Conservation (phyloP, 441 rosid species). For the Mallotus japonicus region DNA sequence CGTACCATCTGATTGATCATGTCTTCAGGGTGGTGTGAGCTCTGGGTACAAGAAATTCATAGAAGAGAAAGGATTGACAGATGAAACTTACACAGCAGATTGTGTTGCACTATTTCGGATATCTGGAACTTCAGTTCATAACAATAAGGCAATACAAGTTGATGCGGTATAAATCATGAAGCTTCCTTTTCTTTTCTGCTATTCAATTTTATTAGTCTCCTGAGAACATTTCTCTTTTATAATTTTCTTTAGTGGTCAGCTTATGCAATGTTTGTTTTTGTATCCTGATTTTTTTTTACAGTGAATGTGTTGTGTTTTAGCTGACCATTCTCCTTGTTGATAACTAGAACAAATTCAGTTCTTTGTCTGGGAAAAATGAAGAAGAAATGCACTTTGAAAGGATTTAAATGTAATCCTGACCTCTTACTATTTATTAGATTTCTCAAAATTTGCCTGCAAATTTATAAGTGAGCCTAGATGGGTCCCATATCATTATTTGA, state of each 20-base stretch:
- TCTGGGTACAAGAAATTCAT: slow-evolving; percentile 68
- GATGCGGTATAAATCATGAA: slow-evolving; percentile 59
- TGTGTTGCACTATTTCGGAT: slow-evolving; percentile 74
- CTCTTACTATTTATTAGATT: not conserved
- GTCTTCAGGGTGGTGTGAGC: slow-evolving; percentile 86
- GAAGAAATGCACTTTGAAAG: not conserved
- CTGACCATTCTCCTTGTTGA: not conserved
- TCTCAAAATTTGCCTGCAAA: not conserved
- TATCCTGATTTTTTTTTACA: not conserved
- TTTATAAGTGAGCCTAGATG: not conserved
- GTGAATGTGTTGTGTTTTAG: not conserved
- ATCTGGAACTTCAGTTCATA: slow-evolving; percentile 79
- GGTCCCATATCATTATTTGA: too few species aligned
- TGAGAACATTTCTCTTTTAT: not conserved
- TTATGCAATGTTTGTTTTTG: not conserved
- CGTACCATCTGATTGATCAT: slow-evolving; percentile 22
- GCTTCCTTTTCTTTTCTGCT: slow-evolving; percentile 14
- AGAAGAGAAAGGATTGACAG: slow-evolving; percentile 60
- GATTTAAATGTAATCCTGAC: not conserved
- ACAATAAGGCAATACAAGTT: slow-evolving; percentile 77
- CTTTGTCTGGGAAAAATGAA: not conserved
- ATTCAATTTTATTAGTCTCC: slow-evolving; percentile 6
- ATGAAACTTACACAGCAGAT: slow-evolving; percentile 77
- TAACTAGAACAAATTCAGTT: not conserved
- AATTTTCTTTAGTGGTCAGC: not conserved